Conservation (phyloP, 2,329 filamentous ascomycete genomes). For the Dothideomycetidae sp. region DNA sequence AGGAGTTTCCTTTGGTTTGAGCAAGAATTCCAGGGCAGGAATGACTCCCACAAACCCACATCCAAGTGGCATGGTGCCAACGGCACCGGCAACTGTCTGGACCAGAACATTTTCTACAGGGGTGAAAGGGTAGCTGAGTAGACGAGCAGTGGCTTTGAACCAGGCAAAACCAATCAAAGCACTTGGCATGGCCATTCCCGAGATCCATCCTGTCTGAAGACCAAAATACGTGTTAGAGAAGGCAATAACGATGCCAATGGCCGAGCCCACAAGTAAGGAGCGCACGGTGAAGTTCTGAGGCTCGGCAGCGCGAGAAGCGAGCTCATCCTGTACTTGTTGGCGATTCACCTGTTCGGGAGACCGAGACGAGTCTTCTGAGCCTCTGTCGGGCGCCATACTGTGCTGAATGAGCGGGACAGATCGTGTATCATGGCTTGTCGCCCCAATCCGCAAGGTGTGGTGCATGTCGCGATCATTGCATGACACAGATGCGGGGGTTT, state of each 20-base stretch:
- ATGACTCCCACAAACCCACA: slow-evolving; percentile 93
- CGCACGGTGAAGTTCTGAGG: slow-evolving; percentile 69
- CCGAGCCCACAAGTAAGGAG: slow-evolving; percentile 62
- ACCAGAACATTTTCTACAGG: slow-evolving; percentile 94
- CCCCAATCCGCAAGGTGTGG: no score
- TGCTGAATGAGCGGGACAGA: no score
- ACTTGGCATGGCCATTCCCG: slow-evolving; percentile 92
- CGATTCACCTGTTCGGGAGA: slow-evolving; percentile 3
- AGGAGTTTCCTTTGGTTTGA: slow-evolving; percentile 53
- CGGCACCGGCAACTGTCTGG: slow-evolving; percentile 86
- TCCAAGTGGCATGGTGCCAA: slow-evolving; percentile 91
- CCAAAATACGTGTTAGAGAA: slow-evolving; percentile 99
- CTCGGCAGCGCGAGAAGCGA: slow-evolving; percentile 23
- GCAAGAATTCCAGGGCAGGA: slow-evolving; percentile 76
- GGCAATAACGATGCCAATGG: slow-evolving; percentile 79
- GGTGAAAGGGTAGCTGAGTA: slow-evolving; percentile 68
- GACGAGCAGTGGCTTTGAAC: slow-evolving; percentile 63
- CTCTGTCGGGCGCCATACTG: slow-evolving; percentile 25
- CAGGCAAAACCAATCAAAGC: slow-evolving; percentile 89
- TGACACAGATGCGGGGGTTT: no score
- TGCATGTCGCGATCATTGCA: no score
- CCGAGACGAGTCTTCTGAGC: slow-evolving; percentile 10
- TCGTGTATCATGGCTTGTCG: no score
- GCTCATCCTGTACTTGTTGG: slow-evolving; percentile 1
- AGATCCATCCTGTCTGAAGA: slow-evolving; percentile 74